Conservation (phyloP, 306 rosid genomes). For the Heteromeles arbutifolia region DNA sequence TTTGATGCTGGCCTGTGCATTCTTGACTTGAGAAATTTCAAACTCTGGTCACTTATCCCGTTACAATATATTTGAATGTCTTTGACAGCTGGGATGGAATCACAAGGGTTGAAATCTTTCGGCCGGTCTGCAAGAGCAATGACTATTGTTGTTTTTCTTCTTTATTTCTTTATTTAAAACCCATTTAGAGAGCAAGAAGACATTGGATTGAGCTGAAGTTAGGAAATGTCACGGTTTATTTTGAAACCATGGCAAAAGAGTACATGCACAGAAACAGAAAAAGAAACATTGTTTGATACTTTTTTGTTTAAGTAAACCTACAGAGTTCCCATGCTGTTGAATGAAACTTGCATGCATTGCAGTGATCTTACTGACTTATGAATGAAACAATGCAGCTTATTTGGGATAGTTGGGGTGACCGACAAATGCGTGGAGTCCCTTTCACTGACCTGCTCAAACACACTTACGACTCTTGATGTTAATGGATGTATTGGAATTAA, state of each 20-base stretch:
- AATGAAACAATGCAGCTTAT: slow-evolving; percentile 51
- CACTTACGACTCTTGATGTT: slow-evolving; percentile 73
- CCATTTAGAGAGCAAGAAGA: background rate
- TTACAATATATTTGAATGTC: background rate
- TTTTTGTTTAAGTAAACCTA: background rate
- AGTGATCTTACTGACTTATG: slow-evolving; percentile 16
- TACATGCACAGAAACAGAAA: background rate
- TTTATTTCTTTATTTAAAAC: background rate
- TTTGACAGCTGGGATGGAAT: background rate
- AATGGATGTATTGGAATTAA: slow-evolving; percentile 84
- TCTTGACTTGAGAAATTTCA: background rate
- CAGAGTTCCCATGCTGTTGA: background rate
- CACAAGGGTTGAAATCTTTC: background rate
- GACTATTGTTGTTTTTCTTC: background rate
- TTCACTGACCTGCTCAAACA: slow-evolving; percentile 51
- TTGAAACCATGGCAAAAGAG: background rate
- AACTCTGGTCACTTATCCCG: background rate
- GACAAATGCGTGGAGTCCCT: slow-evolving; percentile 69
- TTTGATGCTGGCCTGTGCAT: background rate
- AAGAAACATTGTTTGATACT: background rate
- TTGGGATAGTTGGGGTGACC: slow-evolving; percentile 75
- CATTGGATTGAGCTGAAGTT: background rate
- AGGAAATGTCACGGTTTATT: background rate
- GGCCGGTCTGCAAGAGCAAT: background rate
- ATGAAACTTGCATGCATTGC: background rate